These are phyloP conservation scores for Pelagophyceae sp. DNA, from an alignment of 352 stramenopile species.

Conservation along the genomic window DNA sequence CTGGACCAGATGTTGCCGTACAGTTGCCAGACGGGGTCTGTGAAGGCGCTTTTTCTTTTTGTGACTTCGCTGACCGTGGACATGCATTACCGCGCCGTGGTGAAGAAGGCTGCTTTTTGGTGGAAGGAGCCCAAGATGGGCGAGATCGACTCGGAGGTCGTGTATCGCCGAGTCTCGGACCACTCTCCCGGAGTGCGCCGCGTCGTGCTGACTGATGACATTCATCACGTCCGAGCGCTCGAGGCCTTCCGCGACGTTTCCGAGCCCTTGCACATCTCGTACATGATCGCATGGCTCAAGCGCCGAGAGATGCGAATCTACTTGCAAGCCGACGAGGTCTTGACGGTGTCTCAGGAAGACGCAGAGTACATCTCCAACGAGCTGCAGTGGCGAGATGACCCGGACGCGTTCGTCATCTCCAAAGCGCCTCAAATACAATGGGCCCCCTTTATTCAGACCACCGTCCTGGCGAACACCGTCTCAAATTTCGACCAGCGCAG, in stretches of 20 bases:
- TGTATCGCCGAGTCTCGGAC: neutral
- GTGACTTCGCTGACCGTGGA: slow-evolving; percentile 17
- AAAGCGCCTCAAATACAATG: neutral
- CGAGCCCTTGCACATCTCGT: neutral
- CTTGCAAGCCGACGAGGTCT: neutral
- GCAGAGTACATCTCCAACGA: neutral
- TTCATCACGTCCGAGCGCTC: neutral
- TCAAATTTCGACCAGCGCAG: neutral
- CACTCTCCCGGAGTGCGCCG: neutral
- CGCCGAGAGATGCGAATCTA: slow-evolving; percentile 9
- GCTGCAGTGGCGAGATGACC: neutral
- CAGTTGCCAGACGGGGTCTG: neutral
- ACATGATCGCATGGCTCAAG: slow-evolving; percentile 16
- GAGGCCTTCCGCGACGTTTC: slow-evolving; percentile 3
- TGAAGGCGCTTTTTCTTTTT: slow-evolving; percentile 14
- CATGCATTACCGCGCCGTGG: slow-evolving; percentile 11
- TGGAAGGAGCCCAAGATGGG: slow-evolving; percentile 17
- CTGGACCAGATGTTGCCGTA: slow-evolving; percentile 18
- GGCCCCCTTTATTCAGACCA: slow-evolving; percentile 10
- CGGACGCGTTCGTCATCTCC: neutral
- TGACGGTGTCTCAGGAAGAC: slow-evolving; percentile 4
- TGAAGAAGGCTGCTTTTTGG: slow-evolving; percentile 1
- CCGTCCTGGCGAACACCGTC: neutral
- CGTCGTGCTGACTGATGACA: slow-evolving; percentile 14
- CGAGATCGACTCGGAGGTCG: neutral